A percentile compares a stretch with the other conserved stretches of the same genome.
phyloP scores from a whole-genome alignment of 805 yeast species.

The Spathaspora hagerdaliae region DNA sequence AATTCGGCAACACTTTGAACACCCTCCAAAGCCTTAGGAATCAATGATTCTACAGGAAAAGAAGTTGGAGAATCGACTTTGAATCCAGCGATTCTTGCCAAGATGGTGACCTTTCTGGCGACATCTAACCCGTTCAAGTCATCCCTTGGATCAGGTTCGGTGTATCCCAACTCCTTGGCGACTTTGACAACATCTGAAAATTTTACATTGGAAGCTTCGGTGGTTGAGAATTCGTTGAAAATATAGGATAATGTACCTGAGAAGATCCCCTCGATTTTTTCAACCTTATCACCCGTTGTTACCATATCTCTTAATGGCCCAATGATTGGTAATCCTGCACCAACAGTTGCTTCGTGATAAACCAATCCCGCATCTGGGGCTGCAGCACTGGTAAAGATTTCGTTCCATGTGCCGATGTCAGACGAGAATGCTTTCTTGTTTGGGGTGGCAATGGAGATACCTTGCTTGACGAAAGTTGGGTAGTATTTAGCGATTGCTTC shows the following conservation, averaged over 20 bases:
- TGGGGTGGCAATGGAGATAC: slow-evolving; percentile 95
- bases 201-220: slow-evolving; percentile 52
- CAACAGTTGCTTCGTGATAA: slow-evolving; percentile 97
- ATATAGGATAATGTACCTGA: slow-evolving; percentile 95
- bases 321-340: slow-evolving; percentile 96
- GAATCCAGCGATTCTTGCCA: slow-evolving; percentile 89
- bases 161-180: slow-evolving; percentile 90
- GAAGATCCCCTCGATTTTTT: slow-evolving; percentile 90
- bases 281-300: slow-evolving; percentile 89
- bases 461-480: slow-evolving; percentile 66
- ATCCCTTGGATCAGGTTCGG: slow-evolving; percentile 99
- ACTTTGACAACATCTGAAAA: slow-evolving; percentile 86
- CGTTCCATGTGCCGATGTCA: slow-evolving; percentile 69
- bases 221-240: slow-evolving; percentile 86
- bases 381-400: slow-evolving; percentile 55
- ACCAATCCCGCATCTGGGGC: slow-evolving; percentile 64
- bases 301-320: slow-evolving; percentile 85
- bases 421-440: slow-evolving; percentile 96
- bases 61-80: slow-evolving; percentile 82
- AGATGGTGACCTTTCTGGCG: slow-evolving; percentile 95
- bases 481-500: slow-evolving; percentile 72
- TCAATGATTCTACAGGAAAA: slow-evolving; percentile 90
- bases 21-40: slow-evolving; percentile 80
- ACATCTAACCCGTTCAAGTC: slow-evolving; percentile 97
- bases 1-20: slow-evolving; percentile 74